A percentile compares a stretch with the other conserved stretches of the same genome.
phyloP scores from a whole-genome alignment of 116 monocot genomes.

The Iris pallida region DNA sequence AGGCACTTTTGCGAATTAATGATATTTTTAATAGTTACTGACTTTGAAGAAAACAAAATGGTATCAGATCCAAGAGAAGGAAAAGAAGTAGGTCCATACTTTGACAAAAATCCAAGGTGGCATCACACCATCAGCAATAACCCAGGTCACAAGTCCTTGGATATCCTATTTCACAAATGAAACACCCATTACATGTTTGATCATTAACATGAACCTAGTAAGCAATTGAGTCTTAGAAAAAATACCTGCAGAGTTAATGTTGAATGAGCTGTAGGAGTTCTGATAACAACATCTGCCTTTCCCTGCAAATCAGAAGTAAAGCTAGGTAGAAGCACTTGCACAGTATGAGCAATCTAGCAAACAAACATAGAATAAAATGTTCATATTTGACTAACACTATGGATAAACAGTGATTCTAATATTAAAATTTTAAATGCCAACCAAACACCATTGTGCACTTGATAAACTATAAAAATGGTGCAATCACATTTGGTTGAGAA shows the following conservation, averaged over 20 bases:
- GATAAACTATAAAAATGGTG: no score
- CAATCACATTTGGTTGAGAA: no score
- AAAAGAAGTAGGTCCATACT: conserved; percentile 38
- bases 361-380: no score
- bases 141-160: conserved; percentile 90
- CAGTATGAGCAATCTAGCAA: no score
- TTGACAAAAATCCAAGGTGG: conserved; percentile 94
- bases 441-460: no score
- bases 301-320: conserved; percentile 29
- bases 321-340: background rate
- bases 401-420: no score
- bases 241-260: conserved; percentile 56
- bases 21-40: no score
- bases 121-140: conserved; percentile 73
- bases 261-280: conserved; percentile 30
- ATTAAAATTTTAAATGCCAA: no score
- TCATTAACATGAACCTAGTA: no score
- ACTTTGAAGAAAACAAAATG: background rate
- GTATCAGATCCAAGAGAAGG: background rate
- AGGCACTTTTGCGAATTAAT: background rate
- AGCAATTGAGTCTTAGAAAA: background rate
- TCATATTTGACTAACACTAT: no score
- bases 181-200: background rate
- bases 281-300: conserved; percentile 64
- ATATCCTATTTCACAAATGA: conserved; percentile 57